Percentiles rank a stretch among this genome's conserved stretches.
Evolutionary conservation across 768 basidiomycete species (phyloP).

Genomic region (Pleurotus tuoliensis): DNA sequence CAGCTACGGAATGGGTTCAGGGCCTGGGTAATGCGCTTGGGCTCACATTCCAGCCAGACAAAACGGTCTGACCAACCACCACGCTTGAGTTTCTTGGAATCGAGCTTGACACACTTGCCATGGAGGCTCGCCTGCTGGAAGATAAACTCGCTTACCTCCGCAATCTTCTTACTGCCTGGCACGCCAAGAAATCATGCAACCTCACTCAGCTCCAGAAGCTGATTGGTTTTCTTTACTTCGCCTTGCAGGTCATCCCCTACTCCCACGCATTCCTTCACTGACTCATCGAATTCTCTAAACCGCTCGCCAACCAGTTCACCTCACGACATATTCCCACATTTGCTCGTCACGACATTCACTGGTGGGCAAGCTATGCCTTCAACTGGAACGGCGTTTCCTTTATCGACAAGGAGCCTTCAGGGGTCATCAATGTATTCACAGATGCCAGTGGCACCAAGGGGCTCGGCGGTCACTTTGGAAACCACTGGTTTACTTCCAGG

Average conservation of each 20-base stretch:
- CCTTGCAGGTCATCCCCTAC: constrained; percentile 11
- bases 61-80: constrained; percentile 20
- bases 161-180: background rate
- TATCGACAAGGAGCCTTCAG: constrained; percentile 7
- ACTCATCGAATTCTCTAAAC: constrained; percentile 22
- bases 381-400: constrained; percentile 27
- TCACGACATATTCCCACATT: constrained; percentile 18
- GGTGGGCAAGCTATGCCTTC: constrained; percentile 24
- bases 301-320: constrained; percentile 18
- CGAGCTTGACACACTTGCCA: too few relatives aligned
- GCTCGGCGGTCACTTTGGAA: constrained; percentile 19
- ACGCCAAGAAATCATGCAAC: background rate
- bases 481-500: constrained; percentile 21
- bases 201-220: constrained; percentile 12
- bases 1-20: constrained; percentile 26
- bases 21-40: constrained; percentile 23
- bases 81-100: background rate
- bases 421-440: constrained; percentile 19
- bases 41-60: constrained; percentile 23
- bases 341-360: constrained; percentile 20
- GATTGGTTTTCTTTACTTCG: constrained; percentile 13
- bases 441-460: constrained; percentile 31
- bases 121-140: constrained; percentile 7
- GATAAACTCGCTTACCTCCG: constrained; percentile 10
- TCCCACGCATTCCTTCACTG: constrained; percentile 9